Base-by-base conservation (phyloP, 192 early-diverging fungal species). In the Kappamyces sp. region DNA sequence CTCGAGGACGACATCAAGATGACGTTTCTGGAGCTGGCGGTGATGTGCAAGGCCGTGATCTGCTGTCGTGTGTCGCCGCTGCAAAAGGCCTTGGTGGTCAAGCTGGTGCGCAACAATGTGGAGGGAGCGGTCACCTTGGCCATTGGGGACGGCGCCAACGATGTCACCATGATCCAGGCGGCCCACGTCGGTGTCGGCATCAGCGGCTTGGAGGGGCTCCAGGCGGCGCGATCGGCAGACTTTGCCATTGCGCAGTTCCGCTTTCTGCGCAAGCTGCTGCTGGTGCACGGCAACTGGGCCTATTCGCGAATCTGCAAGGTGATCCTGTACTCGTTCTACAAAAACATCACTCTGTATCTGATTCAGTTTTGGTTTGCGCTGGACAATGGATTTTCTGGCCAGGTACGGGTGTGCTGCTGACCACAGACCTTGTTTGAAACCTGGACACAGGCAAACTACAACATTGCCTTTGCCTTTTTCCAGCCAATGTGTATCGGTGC, bases 91-190 rank as follows among this genome's bases (percentile, higher is more conserved):
- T 69, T 97, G 55, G 93, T 99, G 5, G 96, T 99, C 47, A 94
- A 96, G 65, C 75, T 99, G n/a, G 96, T 99, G 36, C 96, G 93
- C 69, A 89, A 88, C 29, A 87, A 92, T 37, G 74, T 86, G 34
- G 86, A 89, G 42, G 71, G 60, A 6, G 81, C 91, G 11, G 90
- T 99, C 47, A 76, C 94, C 29, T 76, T 99, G 35, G 94, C 96
- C 1, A 99, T 99, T 66, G 96, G 96, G 45, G 96, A 99, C 70
- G 96, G 96, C 37, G 96, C 96, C 34, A 99, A 99, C 67, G 96
- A 99, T 66, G 94, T 99, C 0, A 87, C 86, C 29, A 99, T 99
- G 96, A 99, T 99, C 65, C 96, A 99, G 66, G 96, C 94, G 7
- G 94, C 94, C 22, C 94, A 98, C 61, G 94, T 98, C 31, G 96